Conservation (phyloP, 2,329 filamentous ascomycete genomes). For the Colletotrichum cereale region DNA sequence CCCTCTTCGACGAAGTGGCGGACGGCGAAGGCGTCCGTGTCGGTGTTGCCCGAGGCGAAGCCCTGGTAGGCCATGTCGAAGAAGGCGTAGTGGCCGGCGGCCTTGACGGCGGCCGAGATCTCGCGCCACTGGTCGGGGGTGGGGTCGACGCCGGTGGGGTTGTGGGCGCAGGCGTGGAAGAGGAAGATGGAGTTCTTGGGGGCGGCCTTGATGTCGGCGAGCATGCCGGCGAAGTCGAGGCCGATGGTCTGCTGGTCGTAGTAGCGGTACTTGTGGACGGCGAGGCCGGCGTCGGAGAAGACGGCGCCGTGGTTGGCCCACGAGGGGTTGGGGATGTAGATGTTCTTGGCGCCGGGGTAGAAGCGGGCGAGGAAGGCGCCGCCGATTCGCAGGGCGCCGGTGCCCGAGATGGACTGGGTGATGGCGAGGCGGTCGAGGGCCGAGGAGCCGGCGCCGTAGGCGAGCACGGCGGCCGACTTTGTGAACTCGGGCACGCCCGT, state of each 20-base stretch:
- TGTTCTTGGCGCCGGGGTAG: slow-evolving; percentile 91
- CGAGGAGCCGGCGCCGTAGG: slow-evolving; percentile 85
- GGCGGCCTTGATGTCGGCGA: slow-evolving; percentile 90
- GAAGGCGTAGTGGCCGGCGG: slow-evolving; percentile 90
- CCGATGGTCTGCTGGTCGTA: slow-evolving; percentile 99
- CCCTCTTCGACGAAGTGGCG: slow-evolving; percentile 94
- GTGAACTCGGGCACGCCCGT: slow-evolving; percentile 96
- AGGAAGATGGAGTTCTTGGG: slow-evolving; percentile 90
- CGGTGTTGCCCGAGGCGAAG: slow-evolving; percentile 91
- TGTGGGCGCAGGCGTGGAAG: slow-evolving; percentile 97
- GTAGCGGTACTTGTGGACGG: slow-evolving; percentile 96
- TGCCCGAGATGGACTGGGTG: slow-evolving; percentile 98
- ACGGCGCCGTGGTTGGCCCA: slow-evolving; percentile 99
- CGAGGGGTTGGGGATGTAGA: slow-evolving; percentile 95
- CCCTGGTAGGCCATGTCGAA: slow-evolving; percentile 99
- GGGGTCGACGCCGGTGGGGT: slow-evolving; percentile 96
- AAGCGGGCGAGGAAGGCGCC: slow-evolving; percentile 93
- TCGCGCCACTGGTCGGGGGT: slow-evolving; percentile 92
- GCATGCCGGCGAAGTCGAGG: slow-evolving; percentile 94
- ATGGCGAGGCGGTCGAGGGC: slow-evolving; percentile 86
- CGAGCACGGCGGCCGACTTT: slow-evolving; percentile 88
- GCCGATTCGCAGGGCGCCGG: slow-evolving; percentile 93
- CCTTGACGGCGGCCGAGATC: slow-evolving; percentile 89
- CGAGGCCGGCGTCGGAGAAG: slow-evolving; percentile 91
- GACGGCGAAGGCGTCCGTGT: slow-evolving; percentile 93